phyloP scores from a whole-genome alignment of 1,284 basidiomycete species.

The Pholiota adiposa region DNA sequence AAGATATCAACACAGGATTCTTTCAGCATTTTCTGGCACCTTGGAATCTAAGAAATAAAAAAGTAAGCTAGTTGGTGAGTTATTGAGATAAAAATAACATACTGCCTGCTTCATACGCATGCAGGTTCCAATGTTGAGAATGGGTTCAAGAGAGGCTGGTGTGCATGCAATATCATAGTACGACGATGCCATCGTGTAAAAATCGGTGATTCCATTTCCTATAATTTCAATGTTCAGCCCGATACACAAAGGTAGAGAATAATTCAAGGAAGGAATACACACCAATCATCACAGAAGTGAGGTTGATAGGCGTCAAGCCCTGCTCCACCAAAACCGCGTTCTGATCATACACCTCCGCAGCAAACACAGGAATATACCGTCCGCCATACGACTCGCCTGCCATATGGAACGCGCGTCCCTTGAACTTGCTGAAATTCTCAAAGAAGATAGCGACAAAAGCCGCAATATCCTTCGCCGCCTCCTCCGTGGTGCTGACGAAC shows the following conservation, averaged over 20 bases:
- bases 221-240: not conserved
- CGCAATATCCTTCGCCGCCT: conserved; percentile 71
- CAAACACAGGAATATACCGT: conserved; percentile 85
- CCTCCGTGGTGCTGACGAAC: conserved; percentile 63
- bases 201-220: conserved; percentile 65
- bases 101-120: conserved; percentile 54
- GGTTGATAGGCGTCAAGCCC: conserved; percentile 75
- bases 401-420: conserved; percentile 74
- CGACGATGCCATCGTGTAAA: conserved; percentile 42
- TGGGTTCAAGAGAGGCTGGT: conserved; percentile 47
- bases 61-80: not conserved
- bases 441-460: conserved; percentile 77
- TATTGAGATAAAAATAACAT: conserved; percentile 15
- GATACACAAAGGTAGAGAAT: not conserved
- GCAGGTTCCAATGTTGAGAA: conserved; percentile 43
- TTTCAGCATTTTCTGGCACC: conserved; percentile 53
- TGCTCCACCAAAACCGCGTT: conserved; percentile 62
- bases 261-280: conserved; percentile 27
- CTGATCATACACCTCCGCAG: conserved; percentile 81
- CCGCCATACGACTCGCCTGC: conserved; percentile 79
- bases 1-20: conserved; percentile 49
- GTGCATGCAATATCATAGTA: conserved; percentile 58
- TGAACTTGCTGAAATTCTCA: conserved; percentile 70
- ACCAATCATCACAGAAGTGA: conserved; percentile 86
- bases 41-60: conserved; percentile 39